Evolutionary conservation across 805 yeast species (phyloP).

Genomic region (Myxozyma lipomycoides): DNA sequence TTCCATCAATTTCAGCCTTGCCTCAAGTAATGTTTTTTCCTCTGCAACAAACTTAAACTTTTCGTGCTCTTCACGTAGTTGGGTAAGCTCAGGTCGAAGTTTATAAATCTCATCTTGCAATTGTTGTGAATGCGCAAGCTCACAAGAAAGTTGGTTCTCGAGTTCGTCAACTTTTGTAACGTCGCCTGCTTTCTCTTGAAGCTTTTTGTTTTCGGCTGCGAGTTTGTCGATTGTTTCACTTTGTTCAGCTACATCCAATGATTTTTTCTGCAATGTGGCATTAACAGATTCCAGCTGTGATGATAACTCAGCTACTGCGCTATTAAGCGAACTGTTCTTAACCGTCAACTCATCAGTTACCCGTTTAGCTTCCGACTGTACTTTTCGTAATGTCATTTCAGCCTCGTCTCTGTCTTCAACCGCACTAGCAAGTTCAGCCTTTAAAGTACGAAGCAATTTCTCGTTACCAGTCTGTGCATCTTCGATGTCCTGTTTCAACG

Average conservation of each 20-base stretch:
- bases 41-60: conserved; percentile 53
- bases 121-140: conserved; percentile 45
- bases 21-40: conserved; percentile 46
- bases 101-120: conserved; percentile 52
- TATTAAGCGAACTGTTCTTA: conserved; percentile 27
- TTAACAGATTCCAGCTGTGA: conserved; percentile 33
- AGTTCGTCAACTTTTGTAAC: conserved; percentile 12
- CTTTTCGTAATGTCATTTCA: conserved; percentile 23
- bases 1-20: conserved; percentile 42
- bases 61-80: conserved; percentile 46
- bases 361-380: conserved; percentile 18
- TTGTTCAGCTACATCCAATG: conserved; percentile 32
- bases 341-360: conserved; percentile 24
- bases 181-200: conserved; percentile 10
- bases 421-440: conserved; percentile 36
- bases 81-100: conserved; percentile 51
- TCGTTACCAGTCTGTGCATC: conserved; percentile 30
- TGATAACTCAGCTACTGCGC: conserved; percentile 35
- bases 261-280: conserved; percentile 23
- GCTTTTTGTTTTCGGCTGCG: conserved; percentile 24
- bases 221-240: conserved; percentile 36
- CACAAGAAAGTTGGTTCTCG: conserved; percentile 34
- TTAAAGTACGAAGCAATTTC: conserved; percentile 38
- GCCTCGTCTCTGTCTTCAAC: conserved; percentile 31
- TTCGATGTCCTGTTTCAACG: conserved; percentile 30